Evolutionary conservation across 257 asterid species (phyloP).

Genomic region (Oldenlandia corymbosa): DNA sequence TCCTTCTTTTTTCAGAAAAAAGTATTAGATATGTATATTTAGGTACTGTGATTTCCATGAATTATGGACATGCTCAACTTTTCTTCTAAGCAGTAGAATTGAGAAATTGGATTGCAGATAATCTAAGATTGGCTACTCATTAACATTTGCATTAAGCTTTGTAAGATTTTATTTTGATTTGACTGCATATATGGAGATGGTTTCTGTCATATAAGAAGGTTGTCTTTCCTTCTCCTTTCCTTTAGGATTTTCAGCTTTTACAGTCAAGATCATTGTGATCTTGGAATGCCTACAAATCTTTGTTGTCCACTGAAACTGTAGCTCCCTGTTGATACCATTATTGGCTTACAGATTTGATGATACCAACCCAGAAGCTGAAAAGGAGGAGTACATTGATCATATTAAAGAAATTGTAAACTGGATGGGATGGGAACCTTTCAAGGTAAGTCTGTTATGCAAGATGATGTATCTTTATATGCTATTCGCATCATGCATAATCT

Average conservation of each 20-base stretch:
- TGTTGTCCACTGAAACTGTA: background rate
- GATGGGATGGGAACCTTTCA: slow-evolving; percentile 99
- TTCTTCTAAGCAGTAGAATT: background rate
- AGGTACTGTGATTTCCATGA: background rate
- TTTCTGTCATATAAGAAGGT: too few species aligned
- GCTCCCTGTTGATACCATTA: background rate
- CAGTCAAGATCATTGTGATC: background rate
- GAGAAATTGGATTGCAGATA: background rate
- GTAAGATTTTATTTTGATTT: background rate
- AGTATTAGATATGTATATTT: too few species aligned
- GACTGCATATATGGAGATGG: background rate
- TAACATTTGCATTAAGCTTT: too few species aligned
- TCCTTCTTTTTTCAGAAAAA: too few species aligned
- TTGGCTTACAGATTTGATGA: slow-evolving; percentile 66
- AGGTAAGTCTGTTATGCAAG: slow-evolving; percentile 39
- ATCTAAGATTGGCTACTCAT: too few species aligned
- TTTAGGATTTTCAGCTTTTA: background rate
- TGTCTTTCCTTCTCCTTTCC: too few species aligned
- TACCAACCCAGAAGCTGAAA: slow-evolving; percentile 98
- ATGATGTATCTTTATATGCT: background rate
- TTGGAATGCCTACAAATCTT: background rate
- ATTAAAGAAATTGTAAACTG: slow-evolving; percentile 86
- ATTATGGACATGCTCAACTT: background rate
- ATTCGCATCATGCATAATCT: too few species aligned
- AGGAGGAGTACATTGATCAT: slow-evolving; percentile 86